Evolutionary conservation across 139 green algal genomes (phyloP).

Genomic region (Closterium sp.): DNA sequence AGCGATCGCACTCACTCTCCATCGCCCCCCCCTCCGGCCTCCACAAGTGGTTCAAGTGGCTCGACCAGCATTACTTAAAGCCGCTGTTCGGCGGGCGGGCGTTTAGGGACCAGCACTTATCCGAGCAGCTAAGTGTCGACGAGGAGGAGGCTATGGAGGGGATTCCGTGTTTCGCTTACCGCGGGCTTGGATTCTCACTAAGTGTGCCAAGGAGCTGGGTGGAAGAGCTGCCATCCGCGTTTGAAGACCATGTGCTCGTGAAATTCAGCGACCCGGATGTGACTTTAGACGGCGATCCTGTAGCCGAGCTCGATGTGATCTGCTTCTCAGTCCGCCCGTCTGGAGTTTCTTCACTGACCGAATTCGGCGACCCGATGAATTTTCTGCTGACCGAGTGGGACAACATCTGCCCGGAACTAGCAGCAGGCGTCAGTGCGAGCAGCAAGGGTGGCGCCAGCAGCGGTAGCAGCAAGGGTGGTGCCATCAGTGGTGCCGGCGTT

Average conservation of each 20-base stretch:
- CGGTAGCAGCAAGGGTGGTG: neutral
- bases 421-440: neutral
- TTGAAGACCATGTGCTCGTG: neutral
- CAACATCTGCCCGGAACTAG: neutral
- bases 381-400: neutral
- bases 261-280: neutral
- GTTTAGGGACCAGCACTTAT: conserved; percentile 25
- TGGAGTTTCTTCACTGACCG: neutral
- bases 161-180: neutral
- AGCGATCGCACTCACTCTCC: neutral
- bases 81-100: conserved; percentile 33
- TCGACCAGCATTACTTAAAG: conserved; percentile 41
- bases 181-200: neutral
- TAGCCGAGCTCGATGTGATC: neutral
- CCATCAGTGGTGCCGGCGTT: too few species aligned
- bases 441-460: neutral
- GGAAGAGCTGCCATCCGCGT: neutral
- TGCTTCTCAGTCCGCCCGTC: neutral
- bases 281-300: neutral
- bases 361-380: neutral
- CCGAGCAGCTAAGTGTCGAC: neutral
- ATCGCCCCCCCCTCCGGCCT: neutral
- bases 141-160: neutral
- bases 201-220: neutral
- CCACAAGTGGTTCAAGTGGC: conserved; percentile 32